phyloP scores from a whole-genome alignment of 306 rosid species.

The Herpetospermum pedunculosum region DNA sequence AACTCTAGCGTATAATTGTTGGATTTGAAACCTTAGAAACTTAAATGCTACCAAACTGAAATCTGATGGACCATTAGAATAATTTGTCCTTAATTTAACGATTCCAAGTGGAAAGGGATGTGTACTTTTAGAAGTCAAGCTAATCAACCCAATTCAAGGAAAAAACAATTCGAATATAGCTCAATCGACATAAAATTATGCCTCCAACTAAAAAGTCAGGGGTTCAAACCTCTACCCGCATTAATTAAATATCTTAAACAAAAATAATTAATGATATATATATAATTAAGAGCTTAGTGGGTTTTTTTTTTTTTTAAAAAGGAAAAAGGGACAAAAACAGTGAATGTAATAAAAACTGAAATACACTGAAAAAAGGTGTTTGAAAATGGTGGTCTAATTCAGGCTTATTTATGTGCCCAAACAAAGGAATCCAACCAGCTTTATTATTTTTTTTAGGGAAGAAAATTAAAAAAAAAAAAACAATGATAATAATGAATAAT shows the following conservation, averaged over 20 bases:
- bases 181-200: no score
- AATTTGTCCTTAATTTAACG: no score
- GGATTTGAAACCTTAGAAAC: no score
- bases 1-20: no score
- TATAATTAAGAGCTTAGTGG: not conserved
- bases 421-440: conserved; percentile 3
- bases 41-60: no score
- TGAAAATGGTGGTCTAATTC: not conserved
- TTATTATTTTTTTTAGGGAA: not conserved
- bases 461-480: not conserved
- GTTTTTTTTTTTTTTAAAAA: not conserved
- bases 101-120: no score
- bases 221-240: no score
- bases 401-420: not conserved
- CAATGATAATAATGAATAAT: not conserved
- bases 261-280: not conserved
- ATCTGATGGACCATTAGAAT: no score
- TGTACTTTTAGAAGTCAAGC: not conserved
- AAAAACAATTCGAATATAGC: no score
- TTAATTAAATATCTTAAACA: no score
- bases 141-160: no score
- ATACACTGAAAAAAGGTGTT: not conserved
- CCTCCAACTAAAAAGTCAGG: no score
- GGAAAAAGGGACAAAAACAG: not conserved
- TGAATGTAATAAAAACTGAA: not conserved